phyloP scores from a whole-genome alignment of 495 filamentous ascomycete genomes.

The Trichoderma parareesei region DNA sequence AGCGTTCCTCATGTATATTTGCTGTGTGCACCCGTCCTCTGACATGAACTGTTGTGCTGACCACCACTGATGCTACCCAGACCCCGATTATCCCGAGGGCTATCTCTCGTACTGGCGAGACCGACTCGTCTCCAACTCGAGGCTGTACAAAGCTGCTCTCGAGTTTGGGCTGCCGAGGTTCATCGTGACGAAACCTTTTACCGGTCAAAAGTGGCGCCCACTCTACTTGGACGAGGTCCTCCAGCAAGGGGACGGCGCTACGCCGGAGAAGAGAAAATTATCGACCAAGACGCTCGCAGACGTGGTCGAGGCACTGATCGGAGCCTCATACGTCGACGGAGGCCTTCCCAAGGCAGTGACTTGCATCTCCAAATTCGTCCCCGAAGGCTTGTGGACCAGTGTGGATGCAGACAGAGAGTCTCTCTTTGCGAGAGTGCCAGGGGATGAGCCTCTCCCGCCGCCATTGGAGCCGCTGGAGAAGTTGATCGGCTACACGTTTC shows the following conservation, averaged over 20 bases:
- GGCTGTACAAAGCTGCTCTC: conserved; percentile 56
- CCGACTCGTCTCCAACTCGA: conserved; percentile 62
- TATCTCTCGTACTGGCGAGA: conserved; percentile 63
- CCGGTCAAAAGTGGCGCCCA: conserved; percentile 62
- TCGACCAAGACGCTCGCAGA: conserved; percentile 83
- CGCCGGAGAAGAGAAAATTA: conserved; percentile 27
- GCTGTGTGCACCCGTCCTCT: neutral
- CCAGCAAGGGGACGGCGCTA: conserved; percentile 11
- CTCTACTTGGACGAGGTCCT: conserved; percentile 49
- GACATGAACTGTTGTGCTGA: neutral
- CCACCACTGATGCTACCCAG: conserved; percentile 17
- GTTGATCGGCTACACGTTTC: conserved; percentile 65
- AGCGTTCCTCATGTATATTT: neutral
- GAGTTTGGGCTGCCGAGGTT: conserved; percentile 59
- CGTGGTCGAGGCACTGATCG: conserved; percentile 78
- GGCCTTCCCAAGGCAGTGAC: conserved; percentile 53
- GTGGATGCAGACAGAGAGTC: conserved; percentile 26
- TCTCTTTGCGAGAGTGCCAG: conserved; percentile 23
- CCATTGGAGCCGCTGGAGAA: conserved; percentile 39
- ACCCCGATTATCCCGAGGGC: conserved; percentile 69
- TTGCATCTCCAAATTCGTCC: conserved; percentile 60
- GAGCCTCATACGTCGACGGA: conserved; percentile 66
- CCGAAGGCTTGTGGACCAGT: conserved; percentile 49
- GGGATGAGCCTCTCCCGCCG: conserved; percentile 22
- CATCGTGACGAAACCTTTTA: conserved; percentile 64